phyloP scores from a whole-genome alignment of 208 protist genomes.

The Willaertia magna region DNA sequence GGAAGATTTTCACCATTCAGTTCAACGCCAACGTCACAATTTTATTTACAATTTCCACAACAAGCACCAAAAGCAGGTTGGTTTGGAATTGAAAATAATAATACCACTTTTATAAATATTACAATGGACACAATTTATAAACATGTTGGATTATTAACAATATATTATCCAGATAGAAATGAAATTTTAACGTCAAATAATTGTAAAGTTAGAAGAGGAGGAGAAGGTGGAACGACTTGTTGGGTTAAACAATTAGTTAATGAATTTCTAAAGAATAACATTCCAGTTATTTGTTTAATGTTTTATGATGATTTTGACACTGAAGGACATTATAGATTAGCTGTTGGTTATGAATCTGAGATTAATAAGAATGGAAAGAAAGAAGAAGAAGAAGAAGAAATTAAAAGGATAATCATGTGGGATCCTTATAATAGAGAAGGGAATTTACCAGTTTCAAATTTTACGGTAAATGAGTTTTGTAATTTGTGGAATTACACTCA shows the following conservation, averaged over 20 bases:
- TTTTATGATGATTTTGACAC: background rate
- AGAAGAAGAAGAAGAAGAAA: background rate
- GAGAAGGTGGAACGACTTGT: background rate
- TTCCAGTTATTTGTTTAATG: background rate
- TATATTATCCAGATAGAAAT: background rate
- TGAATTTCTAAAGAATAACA: background rate
- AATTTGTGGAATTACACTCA: background rate
- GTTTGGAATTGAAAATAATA: background rate
- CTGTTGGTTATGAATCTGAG: background rate
- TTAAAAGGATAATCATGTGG: background rate
- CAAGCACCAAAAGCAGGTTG: background rate
- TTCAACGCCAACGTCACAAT: background rate
- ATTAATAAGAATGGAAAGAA: background rate
- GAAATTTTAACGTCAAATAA: background rate
- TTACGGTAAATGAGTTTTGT: background rate
- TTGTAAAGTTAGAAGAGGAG: background rate
- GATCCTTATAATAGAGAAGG: background rate
- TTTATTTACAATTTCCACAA: background rate
- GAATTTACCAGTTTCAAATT: background rate
- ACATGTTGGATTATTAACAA: background rate
- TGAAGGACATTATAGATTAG: background rate
- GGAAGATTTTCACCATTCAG: background rate
- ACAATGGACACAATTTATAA: background rate
- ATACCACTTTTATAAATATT: too few relatives aligned
- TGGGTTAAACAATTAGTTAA: background rate